Evolutionary conservation across 1,284 basidiomycete species (phyloP).

Genomic region (Rhodotorula glutinis): DNA sequence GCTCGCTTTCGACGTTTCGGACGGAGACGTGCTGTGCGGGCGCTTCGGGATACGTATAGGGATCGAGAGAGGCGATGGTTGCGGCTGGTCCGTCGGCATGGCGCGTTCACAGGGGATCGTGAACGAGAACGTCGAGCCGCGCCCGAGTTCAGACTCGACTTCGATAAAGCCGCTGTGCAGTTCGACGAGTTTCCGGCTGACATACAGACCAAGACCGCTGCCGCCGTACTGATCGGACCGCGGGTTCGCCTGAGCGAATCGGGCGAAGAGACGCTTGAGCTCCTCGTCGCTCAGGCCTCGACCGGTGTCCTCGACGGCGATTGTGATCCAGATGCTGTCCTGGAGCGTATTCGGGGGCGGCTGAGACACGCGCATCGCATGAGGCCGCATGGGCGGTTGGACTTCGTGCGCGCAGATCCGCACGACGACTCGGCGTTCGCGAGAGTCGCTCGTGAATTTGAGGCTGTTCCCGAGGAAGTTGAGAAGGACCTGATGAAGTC

Average conservation of each 20-base stretch:
- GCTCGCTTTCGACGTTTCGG: slow-evolving; percentile 2
- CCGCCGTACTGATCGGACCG: slow-evolving; percentile 28
- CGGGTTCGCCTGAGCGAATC: slow-evolving; percentile 40
- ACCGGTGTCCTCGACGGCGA: slow-evolving; percentile 37
- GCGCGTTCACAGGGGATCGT: slow-evolving; percentile 12
- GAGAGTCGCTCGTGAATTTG: slow-evolving; percentile 27
- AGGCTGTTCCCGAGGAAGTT: slow-evolving; percentile 41
- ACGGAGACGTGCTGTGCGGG: background rate
- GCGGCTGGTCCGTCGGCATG: background rate
- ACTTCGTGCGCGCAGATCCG: slow-evolving; percentile 17
- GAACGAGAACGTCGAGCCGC: slow-evolving; percentile 34
- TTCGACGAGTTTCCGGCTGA: slow-evolving; percentile 32
- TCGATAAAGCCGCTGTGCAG: slow-evolving; percentile 37
- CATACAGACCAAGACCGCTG: slow-evolving; percentile 31
- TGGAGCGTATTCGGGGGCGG: background rate
- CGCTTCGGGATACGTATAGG: background rate
- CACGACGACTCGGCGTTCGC: slow-evolving; percentile 13
- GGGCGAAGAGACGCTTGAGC: slow-evolving; percentile 29
- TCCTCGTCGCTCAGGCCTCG: slow-evolving; percentile 35
- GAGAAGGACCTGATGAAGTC: slow-evolving; percentile 40
- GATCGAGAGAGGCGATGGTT: no score
- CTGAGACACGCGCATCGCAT: slow-evolving; percentile 25
- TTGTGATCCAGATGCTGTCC: slow-evolving; percentile 24
- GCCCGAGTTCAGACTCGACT: background rate
- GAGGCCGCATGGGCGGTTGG: slow-evolving; percentile 2